These are phyloP conservation scores for Geranium rotundifolium DNA, from an alignment of 345 rosid genomes.

Conservation along the genomic window DNA sequence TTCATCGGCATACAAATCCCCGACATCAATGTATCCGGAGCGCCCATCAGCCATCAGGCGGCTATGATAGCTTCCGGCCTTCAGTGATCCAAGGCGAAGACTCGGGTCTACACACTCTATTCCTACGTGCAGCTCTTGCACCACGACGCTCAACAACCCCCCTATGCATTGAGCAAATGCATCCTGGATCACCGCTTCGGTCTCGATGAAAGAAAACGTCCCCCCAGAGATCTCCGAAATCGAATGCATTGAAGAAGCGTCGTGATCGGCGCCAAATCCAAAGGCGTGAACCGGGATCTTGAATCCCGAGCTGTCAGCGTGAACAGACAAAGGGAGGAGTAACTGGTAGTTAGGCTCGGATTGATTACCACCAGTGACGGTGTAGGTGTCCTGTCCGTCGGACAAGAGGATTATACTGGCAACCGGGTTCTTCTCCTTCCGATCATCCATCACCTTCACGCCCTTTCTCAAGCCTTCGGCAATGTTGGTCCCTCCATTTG, in stretches of 20 bases:
- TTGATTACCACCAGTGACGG: slow-evolving; percentile 32
- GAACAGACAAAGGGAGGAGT: slow-evolving; percentile 57
- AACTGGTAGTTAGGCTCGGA: slow-evolving; percentile 47
- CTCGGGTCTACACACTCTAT: slow-evolving; percentile 42
- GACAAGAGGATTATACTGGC: slow-evolving; percentile 22
- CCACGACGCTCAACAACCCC: slow-evolving; percentile 88
- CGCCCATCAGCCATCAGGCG: slow-evolving; percentile 33
- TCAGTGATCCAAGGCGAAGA: slow-evolving; percentile 45
- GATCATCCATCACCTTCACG: slow-evolving; percentile 76
- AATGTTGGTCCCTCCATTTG: slow-evolving; percentile 91
- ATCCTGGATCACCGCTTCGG: slow-evolving; percentile 80
- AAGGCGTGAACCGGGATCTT: slow-evolving; percentile 83
- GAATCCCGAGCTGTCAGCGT: slow-evolving; percentile 37
- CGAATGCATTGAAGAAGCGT: slow-evolving; percentile 87
- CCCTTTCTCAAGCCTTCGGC: slow-evolving; percentile 96
- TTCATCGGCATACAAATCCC: slow-evolving; percentile 92
- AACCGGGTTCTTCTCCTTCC: slow-evolving; percentile 76
- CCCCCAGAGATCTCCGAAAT: slow-evolving; percentile 87
- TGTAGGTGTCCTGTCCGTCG: slow-evolving; percentile 84
- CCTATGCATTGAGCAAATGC: slow-evolving; percentile 99
- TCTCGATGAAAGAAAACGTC: slow-evolving; percentile 89
- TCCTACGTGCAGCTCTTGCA: slow-evolving; percentile 65
- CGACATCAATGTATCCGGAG: slow-evolving; percentile 52
- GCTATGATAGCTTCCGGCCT: slow-evolving; percentile 69
- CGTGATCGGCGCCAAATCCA: slow-evolving; percentile 91